Base-by-base conservation (phyloP, 805 yeast genomes). In the Candida suzukii region DNA sequence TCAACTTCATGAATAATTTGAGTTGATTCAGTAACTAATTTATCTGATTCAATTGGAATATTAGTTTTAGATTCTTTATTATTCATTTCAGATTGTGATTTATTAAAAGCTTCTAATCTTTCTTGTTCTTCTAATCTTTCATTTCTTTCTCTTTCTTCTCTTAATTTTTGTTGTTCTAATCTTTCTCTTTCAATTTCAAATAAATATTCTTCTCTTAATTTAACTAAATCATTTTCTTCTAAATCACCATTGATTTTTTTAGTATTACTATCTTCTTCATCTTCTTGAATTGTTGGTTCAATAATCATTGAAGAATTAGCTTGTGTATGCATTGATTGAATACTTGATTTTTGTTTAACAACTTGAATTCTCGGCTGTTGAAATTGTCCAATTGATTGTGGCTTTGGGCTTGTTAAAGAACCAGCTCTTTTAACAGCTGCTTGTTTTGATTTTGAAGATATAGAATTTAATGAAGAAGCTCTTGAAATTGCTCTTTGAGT, bases 91-190 rank as follows among this genome's bases (percentile, higher is more conserved):
- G 8, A 20, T 9, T 30, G 21, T 11, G 21, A 16, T 13, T 19
- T 8, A 20, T n/a, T 48, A 31, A 56, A 52, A 2, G 48, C 59
- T 31, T 37, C 45, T 43, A 50, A 52, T 37, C 59, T 47, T 29
- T 66, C 63, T 44, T 62, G 60, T 17, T 47, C 43, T 47, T 70
- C 76, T 39, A 70, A 49, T 42, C 65, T 60, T 33, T 57, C 58
- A 20, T 69, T 68, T 41, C 61, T 44, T 17, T 51, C 54, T 51
- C 62, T 63, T 47, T 73, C 75, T 42, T 63, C 50, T 36, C 59
- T 66, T 18, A 70, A 56, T 48, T 69, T 63, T 41, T 57, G 33
- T 45, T 58, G 42, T 37, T 54, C 46, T 36, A 57, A 60, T 41
- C 50, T 43, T 38, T 58, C 61, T n/a, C 51, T 52, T 35, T 61